phyloP scores from a whole-genome alignment of 306 rosid species.

The Leucaena leucocephala region DNA sequence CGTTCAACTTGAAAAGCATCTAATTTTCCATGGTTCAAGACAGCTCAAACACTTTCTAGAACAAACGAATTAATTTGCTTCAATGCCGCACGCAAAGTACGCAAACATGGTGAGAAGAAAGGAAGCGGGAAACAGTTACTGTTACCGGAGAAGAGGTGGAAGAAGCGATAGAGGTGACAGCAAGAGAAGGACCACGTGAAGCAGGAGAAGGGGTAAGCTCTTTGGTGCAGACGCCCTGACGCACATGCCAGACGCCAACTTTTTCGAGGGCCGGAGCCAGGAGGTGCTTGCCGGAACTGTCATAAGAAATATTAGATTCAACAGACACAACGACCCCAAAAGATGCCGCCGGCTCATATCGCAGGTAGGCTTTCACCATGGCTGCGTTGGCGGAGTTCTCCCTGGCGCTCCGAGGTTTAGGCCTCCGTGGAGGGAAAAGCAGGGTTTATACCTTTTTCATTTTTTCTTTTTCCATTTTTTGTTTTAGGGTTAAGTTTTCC shows the following conservation, averaged over 20 bases:
- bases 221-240: conserved; percentile 82
- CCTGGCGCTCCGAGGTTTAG: conserved; percentile 31
- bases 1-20: neutral
- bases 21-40: neutral
- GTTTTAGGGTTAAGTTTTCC: neutral
- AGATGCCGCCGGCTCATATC: conserved; percentile 76
- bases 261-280: conserved; percentile 91
- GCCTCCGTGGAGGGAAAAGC: neutral
- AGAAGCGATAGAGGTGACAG: conserved; percentile 71
- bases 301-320: conserved; percentile 74
- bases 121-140: neutral
- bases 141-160: conserved; percentile 66
- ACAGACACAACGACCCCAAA: conserved; percentile 85
- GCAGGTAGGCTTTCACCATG: conserved; percentile 92
- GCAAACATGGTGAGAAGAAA: neutral
- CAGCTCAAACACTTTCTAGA: neutral
- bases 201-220: conserved; percentile 61
- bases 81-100: neutral
- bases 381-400: conserved; percentile 2
- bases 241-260: conserved; percentile 82
- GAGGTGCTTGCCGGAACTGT: conserved; percentile 79
- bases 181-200: conserved; percentile 60
- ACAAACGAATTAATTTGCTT: neutral
- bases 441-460: conserved; percentile 30
- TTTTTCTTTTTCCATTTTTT: neutral